Evolutionary conservation across 2,329 filamentous ascomycete species (phyloP).

Genomic region (Microcera coccophila): DNA sequence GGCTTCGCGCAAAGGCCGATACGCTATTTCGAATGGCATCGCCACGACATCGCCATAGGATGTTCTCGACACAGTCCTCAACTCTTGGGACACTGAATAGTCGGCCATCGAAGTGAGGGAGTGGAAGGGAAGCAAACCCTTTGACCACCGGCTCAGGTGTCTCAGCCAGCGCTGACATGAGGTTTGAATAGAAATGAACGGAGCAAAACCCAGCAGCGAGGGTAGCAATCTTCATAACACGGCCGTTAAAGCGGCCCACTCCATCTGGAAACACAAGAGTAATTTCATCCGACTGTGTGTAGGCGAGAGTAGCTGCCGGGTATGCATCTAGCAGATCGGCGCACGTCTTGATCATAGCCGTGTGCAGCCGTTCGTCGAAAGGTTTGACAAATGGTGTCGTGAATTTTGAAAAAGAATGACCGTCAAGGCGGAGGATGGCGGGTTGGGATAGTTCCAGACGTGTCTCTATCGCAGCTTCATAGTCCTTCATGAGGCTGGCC

Average conservation of each 20-base stretch:
- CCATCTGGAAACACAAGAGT: slow-evolving; percentile 16
- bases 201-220: slow-evolving; percentile 14
- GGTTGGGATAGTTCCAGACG: slow-evolving; percentile 8
- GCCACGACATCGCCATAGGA: slow-evolving; percentile 14
- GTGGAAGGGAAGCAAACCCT: too few species aligned
- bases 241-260: slow-evolving; percentile 12
- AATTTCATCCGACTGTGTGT: slow-evolving; percentile 17
- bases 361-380: slow-evolving; percentile 13
- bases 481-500: too few species aligned
- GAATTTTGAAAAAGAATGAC: slow-evolving; percentile 17
- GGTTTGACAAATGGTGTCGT: slow-evolving; percentile 12
- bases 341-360: slow-evolving; percentile 14
- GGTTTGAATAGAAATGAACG: slow-evolving; percentile 14
- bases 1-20: slow-evolving; percentile 13
- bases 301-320: slow-evolving; percentile 10
- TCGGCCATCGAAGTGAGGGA: too few species aligned
- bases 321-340: slow-evolving; percentile 10
- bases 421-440: slow-evolving; percentile 16
- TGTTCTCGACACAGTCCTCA: slow-evolving; percentile 13
- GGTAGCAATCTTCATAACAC: slow-evolving; percentile 13
- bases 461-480: slow-evolving; percentile 10
- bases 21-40: slow-evolving; percentile 15
- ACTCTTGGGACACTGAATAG: slow-evolving; percentile 13
- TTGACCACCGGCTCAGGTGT: too few species aligned
- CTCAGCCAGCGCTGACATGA: slow-evolving; percentile 7